phyloP scores from a whole-genome alignment of 2,329 filamentous ascomycete genomes.

The Apiospora saccharicola region DNA sequence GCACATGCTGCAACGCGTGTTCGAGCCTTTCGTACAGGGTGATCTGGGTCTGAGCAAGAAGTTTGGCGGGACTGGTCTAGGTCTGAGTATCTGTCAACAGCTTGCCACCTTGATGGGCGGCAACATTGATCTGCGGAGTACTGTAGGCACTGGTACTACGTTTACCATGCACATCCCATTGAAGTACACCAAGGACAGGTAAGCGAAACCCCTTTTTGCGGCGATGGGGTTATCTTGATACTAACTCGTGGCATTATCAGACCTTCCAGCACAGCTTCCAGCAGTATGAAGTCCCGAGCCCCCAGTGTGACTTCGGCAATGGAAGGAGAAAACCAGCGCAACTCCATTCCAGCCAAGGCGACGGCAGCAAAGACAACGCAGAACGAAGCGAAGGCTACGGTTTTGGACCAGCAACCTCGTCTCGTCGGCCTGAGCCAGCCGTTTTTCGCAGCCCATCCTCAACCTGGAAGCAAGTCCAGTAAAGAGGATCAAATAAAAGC shows the following conservation, averaged over 20 bases:
- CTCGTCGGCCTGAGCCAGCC: constrained; percentile 84
- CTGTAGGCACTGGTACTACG: constrained; percentile 75
- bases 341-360: constrained; percentile 38
- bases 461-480: constrained; percentile 41
- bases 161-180: constrained; percentile 87
- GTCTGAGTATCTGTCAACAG: constrained; percentile 89
- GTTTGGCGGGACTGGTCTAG: constrained; percentile 87
- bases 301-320: constrained; percentile 51
- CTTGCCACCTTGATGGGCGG: constrained; percentile 85
- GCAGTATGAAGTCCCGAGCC: constrained; percentile 59
- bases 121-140: constrained; percentile 74
- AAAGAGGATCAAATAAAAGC: constrained; percentile 69
- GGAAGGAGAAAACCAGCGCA: constrained; percentile 48
- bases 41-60: constrained; percentile 89
- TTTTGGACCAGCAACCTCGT: constrained; percentile 75
- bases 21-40: constrained; percentile 95
- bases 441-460: constrained; percentile 69
- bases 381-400: constrained; percentile 48
- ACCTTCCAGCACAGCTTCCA: constrained; percentile 62
- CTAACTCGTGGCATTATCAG: constrained; percentile 40
- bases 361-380: constrained; percentile 38
- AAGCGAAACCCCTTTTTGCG: constrained; percentile 41
- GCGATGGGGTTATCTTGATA: neutral
- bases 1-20: constrained; percentile 80
- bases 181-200: constrained; percentile 74